Base-by-base conservation (phyloP, 2,329 filamentous ascomycete genomes). In the Fusarium pininemorale region DNA sequence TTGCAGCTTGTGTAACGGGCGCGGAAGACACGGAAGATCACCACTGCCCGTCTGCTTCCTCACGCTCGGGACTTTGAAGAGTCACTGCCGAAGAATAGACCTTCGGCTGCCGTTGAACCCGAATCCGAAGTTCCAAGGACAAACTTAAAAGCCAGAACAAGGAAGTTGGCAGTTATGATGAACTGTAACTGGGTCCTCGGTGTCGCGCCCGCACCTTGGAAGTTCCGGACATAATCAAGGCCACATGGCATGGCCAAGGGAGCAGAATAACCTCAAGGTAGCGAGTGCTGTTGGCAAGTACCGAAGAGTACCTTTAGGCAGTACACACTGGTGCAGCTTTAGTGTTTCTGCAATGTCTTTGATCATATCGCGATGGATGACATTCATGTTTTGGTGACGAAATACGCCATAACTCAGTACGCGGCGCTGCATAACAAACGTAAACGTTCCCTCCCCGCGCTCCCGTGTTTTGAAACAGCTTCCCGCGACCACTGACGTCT, bases 391-490 rank as follows among this genome's bases (percentile, higher is more conserved):
- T 60, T 56, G 44, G 63, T 71, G 69, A 71, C 61, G 67, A 71
- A 66, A 51, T 47, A 39, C 39, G 20, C 16, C 28, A 20, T 55
- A 24, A 38, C 41, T 35, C 32, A 35, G 32, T 35, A 35, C 32
- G 32, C 28, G 39, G 39, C 39, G 54, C 28, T 70, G 41, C 47
- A 66, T 60, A 32, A 51, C 26, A 41, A 63, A 42, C 12, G 18
- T 44, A 38, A 57, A 57, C 51, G 38, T 28, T 30, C 26, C 35
- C 24, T 28, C 51, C 48, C 60, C 63, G 35, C 69, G 54, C 55
- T 69, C 24, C 54, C 70, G 54, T 45, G 62, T 61, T 48, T 74
- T 74, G 71, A 74, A 74, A 74, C 71, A 59, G 58, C 30, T 63
- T 64, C 45, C 67, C 54, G 63, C 55, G 26, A 54, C 66, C 50